phyloP scores from a whole-genome alignment of 2,329 filamentous ascomycete genomes.

The Eutypella sp. region DNA sequence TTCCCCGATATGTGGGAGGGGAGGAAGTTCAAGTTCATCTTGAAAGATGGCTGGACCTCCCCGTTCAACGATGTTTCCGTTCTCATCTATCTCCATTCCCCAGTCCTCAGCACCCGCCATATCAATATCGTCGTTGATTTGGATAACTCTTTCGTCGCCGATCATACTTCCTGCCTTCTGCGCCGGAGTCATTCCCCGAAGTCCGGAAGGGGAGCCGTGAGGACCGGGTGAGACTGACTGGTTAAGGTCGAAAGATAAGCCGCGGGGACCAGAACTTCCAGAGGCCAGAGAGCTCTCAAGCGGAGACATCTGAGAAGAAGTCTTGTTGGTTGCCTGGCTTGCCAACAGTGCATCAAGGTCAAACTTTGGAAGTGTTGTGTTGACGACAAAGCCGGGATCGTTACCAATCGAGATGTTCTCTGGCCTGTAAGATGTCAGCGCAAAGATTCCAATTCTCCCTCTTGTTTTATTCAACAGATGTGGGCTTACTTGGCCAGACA shows the following conservation, averaged over 20 bases:
- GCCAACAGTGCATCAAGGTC: slow-evolving; percentile 42
- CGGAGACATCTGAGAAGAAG: slow-evolving; percentile 25
- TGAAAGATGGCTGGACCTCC: slow-evolving; percentile 26
- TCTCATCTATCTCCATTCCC: slow-evolving; percentile 45
- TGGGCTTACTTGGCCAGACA: slow-evolving; percentile 63
- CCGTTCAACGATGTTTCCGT: slow-evolving; percentile 42
- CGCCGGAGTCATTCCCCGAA: slow-evolving; percentile 22
- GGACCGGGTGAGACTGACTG: slow-evolving; percentile 17
- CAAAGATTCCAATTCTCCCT: slow-evolving; percentile 6
- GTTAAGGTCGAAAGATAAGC: slow-evolving; percentile 17
- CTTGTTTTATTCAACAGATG: background rate
- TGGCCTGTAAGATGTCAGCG: slow-evolving; percentile 43
- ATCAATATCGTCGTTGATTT: slow-evolving; percentile 33
- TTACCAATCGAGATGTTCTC: slow-evolving; percentile 74
- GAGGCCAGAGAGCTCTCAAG: slow-evolving; percentile 14
- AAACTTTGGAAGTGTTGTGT: slow-evolving; percentile 56
- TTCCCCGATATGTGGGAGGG: slow-evolving; percentile 24
- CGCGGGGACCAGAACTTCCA: slow-evolving; percentile 9
- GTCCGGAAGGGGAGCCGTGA: slow-evolving; percentile 17
- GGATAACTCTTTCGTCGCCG: slow-evolving; percentile 19
- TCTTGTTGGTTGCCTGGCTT: slow-evolving; percentile 23
- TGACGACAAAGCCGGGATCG: slow-evolving; percentile 74
- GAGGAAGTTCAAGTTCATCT: slow-evolving; percentile 40
- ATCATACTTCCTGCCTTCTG: slow-evolving; percentile 15
- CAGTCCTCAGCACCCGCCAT: slow-evolving; percentile 34